Evolutionary conservation across 768 basidiomycete genomes (phyloP).

Genomic region (Pleurotus eryngii): DNA sequence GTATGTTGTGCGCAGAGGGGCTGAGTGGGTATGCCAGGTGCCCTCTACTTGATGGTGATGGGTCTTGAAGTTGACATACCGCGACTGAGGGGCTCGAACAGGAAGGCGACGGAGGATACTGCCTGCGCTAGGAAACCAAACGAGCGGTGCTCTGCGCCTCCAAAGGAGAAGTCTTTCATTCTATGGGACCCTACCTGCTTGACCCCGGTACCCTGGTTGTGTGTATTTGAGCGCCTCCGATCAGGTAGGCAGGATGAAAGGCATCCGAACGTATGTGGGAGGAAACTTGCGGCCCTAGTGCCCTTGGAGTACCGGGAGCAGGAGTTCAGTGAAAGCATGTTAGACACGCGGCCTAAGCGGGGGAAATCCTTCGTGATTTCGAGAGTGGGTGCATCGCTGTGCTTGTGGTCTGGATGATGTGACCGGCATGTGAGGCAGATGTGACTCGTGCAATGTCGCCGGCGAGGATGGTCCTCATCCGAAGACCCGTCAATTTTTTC

Average conservation of each 20-base stretch:
- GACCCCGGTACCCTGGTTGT: not conserved
- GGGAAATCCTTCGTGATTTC: slow-evolving; percentile 36
- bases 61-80: slow-evolving; percentile 12
- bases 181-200: not conserved
- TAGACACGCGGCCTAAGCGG: slow-evolving; percentile 29
- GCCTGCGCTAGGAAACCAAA: slow-evolving; percentile 17
- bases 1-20: not conserved
- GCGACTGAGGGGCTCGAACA: slow-evolving; percentile 26
- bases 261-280: slow-evolving; percentile 16
- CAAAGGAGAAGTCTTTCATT: slow-evolving; percentile 17
- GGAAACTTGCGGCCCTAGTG: slow-evolving; percentile 29
- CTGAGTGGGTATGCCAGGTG: not conserved
- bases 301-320: slow-evolving; percentile 32
- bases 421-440: slow-evolving; percentile 11
- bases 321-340: slow-evolving; percentile 29
- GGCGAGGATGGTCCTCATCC: slow-evolving; percentile 11
- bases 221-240: not conserved
- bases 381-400: slow-evolving; percentile 31
- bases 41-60: not conserved
- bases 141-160: slow-evolving; percentile 29
- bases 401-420: slow-evolving; percentile 9
- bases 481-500: slow-evolving; percentile 21
- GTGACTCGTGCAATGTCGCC: slow-evolving; percentile 10
- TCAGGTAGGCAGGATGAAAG: slow-evolving; percentile 19
- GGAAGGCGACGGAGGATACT: slow-evolving; percentile 23